A percentile compares a stretch with the other conserved stretches of the same genome.
Conservation (phyloP, 78 protist species). For the Parvularia atlantis region DNA sequence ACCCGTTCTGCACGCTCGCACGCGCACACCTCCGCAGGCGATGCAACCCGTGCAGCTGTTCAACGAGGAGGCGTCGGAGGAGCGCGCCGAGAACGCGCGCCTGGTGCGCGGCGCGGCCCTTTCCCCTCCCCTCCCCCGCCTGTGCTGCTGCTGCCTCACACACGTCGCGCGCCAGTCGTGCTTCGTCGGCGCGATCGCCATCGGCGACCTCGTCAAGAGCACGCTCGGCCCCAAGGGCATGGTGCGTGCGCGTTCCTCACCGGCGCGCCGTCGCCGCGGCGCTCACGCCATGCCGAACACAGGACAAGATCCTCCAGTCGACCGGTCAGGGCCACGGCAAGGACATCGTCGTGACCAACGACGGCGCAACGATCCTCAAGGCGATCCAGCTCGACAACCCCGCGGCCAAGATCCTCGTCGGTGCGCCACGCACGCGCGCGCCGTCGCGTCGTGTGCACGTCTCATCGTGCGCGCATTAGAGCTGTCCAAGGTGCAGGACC, state of each 20-base stretch:
- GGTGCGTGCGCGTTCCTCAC: conserved; percentile 28
- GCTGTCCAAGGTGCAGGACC: conserved; percentile 90
- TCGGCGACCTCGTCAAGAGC: conserved; percentile 95
- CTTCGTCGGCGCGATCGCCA: conserved; percentile 88
- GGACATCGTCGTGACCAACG: conserved; percentile 83
- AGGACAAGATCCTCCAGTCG: conserved; percentile 93
- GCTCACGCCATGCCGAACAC: too few species aligned
- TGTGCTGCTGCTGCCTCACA: too few species aligned
- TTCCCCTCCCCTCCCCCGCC: too few species aligned
- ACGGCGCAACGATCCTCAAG: conserved; percentile 99
- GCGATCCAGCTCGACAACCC: conserved; percentile 84
- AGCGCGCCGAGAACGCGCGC: conserved; percentile 64
- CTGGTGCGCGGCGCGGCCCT: conserved; percentile 31
- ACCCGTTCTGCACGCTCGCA: too few species aligned
- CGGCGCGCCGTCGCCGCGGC: neutral
- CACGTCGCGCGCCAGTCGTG: conserved; percentile 17
- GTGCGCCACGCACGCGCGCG: conserved; percentile 3
- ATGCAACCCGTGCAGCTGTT: conserved; percentile 47
- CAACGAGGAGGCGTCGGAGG: conserved; percentile 46
- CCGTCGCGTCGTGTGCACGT: neutral
- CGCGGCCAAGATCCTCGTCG: conserved; percentile 89
- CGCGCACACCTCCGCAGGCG: too few species aligned
- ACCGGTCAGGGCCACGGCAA: conserved; percentile 17
- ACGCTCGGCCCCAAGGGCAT: conserved; percentile 99
- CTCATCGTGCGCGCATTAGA: conserved; percentile 24